Percentiles rank a stretch among this genome's conserved stretches.
These are phyloP conservation scores for Alloteropsis semialata DNA, from an alignment of 176 grass and related monocot species.

Conservation along the genomic window DNA sequence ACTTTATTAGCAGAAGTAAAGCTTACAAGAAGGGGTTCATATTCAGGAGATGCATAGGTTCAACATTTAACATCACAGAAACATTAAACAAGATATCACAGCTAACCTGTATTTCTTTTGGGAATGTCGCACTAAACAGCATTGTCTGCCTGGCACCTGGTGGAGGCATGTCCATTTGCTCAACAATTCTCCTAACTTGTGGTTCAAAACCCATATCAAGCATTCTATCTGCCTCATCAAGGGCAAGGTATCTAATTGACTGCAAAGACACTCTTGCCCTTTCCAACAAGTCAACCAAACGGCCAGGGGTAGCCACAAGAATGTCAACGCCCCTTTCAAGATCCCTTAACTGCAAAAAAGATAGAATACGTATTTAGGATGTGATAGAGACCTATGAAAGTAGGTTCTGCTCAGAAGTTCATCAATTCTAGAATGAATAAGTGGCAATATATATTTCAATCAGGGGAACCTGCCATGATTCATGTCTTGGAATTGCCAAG, in stretches of 20 bases:
- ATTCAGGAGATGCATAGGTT: background rate
- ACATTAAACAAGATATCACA: background rate
- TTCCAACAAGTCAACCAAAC: conserved; percentile 93
- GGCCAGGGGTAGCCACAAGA: conserved; percentile 96
- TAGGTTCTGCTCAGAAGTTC: background rate
- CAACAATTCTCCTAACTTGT: conserved; percentile 92
- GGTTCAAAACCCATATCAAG: conserved; percentile 99
- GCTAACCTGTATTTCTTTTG: conserved; percentile 89
- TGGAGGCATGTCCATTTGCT: conserved; percentile 95
- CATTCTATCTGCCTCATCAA: conserved; percentile 99
- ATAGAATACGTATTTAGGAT: background rate
- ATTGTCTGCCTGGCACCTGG: conserved; percentile 79
- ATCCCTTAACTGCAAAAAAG: conserved; percentile 79
- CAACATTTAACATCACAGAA: background rate
- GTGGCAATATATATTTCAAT: background rate
- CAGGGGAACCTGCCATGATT: background rate
- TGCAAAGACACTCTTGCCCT: conserved; percentile 85
- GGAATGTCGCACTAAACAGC: conserved; percentile 96
- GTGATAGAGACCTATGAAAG: background rate
- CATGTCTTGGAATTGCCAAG: background rate
- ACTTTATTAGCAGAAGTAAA: background rate
- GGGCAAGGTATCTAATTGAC: conserved; percentile 78
- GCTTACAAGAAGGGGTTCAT: background rate
- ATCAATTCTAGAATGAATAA: background rate
- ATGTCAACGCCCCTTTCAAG: conserved; percentile 96